Percentiles rank a stretch among this genome's conserved stretches.
Evolutionary conservation across 2,329 filamentous ascomycete species (phyloP).

Genomic region (Mycocentrospora acerina): DNA sequence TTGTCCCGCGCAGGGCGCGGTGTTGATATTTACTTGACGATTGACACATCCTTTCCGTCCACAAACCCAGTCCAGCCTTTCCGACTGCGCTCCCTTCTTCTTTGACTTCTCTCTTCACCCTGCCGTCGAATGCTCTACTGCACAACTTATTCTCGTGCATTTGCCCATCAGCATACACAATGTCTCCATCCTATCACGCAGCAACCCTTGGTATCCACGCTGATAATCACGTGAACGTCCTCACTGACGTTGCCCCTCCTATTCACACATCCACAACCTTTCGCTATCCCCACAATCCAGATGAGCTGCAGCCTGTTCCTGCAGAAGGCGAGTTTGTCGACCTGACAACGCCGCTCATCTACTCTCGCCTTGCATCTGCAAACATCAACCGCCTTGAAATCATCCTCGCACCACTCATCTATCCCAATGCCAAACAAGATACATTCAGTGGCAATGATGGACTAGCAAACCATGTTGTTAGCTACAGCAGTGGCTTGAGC

Average conservation of each 20-base stretch:
- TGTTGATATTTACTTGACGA: too few species aligned
- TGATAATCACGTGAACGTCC: slow-evolving; percentile 73
- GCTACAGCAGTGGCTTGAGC: slow-evolving; percentile 81
- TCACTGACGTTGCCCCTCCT: slow-evolving; percentile 81
- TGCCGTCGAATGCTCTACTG: too few species aligned
- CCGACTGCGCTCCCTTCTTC: neutral
- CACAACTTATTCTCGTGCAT: too few species aligned
- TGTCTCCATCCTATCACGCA: slow-evolving; percentile 46
- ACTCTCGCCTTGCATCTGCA: slow-evolving; percentile 77
- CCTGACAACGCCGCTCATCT: slow-evolving; percentile 54
- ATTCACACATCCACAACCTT: slow-evolving; percentile 92
- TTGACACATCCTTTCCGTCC: too few species aligned
- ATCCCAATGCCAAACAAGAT: slow-evolving; percentile 45
- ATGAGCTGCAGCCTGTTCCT: slow-evolving; percentile 57
- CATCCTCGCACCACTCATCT: slow-evolving; percentile 72
- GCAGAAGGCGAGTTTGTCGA: slow-evolving; percentile 45
- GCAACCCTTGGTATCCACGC: slow-evolving; percentile 78
- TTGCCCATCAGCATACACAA: too few species aligned
- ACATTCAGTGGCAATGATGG: slow-evolving; percentile 11
- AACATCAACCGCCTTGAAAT: slow-evolving; percentile 85
- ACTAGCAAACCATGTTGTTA: slow-evolving; percentile 58
- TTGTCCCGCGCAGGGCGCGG: too few species aligned
- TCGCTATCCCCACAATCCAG: slow-evolving; percentile 73
- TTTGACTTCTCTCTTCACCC: too few species aligned
- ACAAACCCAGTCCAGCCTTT: too few species aligned